Percentiles rank a stretch among this genome's conserved stretches.
Evolutionary conservation across 2,329 filamentous ascomycete genomes (phyloP).

Genomic region (Pestalotiopsis sp.): DNA sequence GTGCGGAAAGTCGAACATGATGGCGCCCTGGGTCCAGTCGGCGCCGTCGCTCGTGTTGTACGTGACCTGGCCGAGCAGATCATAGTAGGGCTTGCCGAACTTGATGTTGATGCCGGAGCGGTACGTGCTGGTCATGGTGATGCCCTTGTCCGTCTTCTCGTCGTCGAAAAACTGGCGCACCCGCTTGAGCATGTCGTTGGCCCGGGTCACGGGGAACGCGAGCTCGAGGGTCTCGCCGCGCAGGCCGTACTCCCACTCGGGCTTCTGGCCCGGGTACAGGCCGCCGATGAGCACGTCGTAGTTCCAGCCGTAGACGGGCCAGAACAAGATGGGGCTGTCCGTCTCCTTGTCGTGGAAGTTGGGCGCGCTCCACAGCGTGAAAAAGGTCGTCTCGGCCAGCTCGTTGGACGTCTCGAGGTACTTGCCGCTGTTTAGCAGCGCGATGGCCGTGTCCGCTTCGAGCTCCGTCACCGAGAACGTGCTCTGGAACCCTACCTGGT

Average conservation of each 20-base stretch:
- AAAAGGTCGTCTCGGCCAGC: slow-evolving; percentile 52
- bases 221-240: slow-evolving; percentile 53
- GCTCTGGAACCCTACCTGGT: slow-evolving; percentile 53
- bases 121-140: slow-evolving; percentile 52
- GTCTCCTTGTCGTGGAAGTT: slow-evolving; percentile 56
- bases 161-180: slow-evolving; percentile 52
- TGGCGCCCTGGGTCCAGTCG: slow-evolving; percentile 51
- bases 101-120: slow-evolving; percentile 56
- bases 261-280: slow-evolving; percentile 48
- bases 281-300: slow-evolving; percentile 57
- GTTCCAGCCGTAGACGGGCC: slow-evolving; percentile 57
- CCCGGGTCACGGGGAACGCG: slow-evolving; percentile 51
- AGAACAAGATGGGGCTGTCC: slow-evolving; percentile 41
- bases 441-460: slow-evolving; percentile 43
- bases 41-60: slow-evolving; percentile 48
- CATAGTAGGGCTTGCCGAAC: slow-evolving; percentile 51
- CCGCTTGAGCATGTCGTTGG: slow-evolving; percentile 51
- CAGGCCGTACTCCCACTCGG: slow-evolving; percentile 53
- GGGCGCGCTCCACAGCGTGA: slow-evolving; percentile 49
- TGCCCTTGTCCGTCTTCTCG: slow-evolving; percentile 40
- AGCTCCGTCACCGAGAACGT: slow-evolving; percentile 51
- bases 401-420: slow-evolving; percentile 49
- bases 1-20: slow-evolving; percentile 58
- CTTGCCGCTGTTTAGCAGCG: slow-evolving; percentile 50
- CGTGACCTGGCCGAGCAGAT: slow-evolving; percentile 52